Conservation (phyloP, 176 grass and related monocot genomes). For the Eleusine indica region DNA sequence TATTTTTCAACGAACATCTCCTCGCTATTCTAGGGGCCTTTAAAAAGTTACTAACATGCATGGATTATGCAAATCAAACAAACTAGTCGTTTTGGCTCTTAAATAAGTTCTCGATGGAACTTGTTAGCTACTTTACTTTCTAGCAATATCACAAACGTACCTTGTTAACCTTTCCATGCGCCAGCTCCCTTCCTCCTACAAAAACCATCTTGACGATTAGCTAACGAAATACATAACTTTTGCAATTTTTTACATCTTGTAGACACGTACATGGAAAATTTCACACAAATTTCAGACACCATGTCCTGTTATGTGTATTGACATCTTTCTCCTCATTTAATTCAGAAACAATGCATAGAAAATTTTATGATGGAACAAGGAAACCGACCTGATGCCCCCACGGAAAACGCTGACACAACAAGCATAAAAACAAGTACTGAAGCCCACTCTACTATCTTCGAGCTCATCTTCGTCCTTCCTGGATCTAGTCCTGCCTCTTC, state of each 20-base stretch:
- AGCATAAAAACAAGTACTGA: conserved; percentile 44
- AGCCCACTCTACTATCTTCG: conserved; percentile 24
- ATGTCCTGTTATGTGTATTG: background rate
- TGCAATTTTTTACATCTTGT: background rate
- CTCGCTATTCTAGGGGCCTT: background rate
- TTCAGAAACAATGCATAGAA: background rate
- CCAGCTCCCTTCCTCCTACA: conserved; percentile 29
- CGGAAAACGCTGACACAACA: conserved; percentile 41
- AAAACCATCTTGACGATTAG: background rate
- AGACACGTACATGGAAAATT: background rate
- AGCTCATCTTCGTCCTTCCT: conserved; percentile 15
- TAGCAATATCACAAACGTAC: conserved; percentile 4
- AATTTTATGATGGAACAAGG: background rate
- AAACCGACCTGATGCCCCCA: conserved; percentile 50
- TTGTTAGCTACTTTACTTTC: background rate
- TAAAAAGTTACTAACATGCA: no score
- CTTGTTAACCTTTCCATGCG: conserved; percentile 26
- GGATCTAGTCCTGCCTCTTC: conserved; percentile 22
- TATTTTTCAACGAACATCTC: background rate
- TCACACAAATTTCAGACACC: background rate
- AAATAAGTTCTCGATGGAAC: background rate
- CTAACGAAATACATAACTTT: background rate
- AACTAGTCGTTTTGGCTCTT: background rate
- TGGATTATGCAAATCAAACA: no score
- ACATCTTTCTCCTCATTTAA: no score